Evolutionary conservation across 306 rosid species (phyloP), one percentile per base, ranked within the genome.

Genomic region (Canavalia gladiata): DNA sequence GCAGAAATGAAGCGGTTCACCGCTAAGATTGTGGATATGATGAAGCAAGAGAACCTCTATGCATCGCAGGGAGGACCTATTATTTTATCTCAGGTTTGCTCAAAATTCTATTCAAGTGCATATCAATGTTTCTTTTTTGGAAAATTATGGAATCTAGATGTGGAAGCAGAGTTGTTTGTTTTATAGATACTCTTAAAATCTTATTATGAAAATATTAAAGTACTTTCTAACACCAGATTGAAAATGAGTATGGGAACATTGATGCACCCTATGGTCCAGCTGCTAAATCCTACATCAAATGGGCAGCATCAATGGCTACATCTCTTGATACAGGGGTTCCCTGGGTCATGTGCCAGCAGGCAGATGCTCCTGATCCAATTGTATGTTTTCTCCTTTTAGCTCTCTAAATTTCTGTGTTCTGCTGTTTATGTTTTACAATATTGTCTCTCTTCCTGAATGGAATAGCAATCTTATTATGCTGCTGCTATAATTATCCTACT

Each of bases 301-400:
- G 99, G 99, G 92, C 99, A 33, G 99, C 98, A 84, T 59, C 83
- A 37, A 95, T 95, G 99, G 99, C 98, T 68, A 79, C 84, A 68
- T 87, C 97, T 68, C 86, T 91, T 84, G 87, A 93, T 82, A 95
- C 98, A 4, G 99, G 99, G 49, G 99, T 95, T 67, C 99, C 99
- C 39, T 95, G 99, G 99, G 90, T 93, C 84, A 95, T 95, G 99
- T 93, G 99, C 89, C 94, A 90, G 85, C 99, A 93, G 83, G 80
- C 77, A 2, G 88, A 95, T 83, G 99, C 99, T 76, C 99, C 99
- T 10, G 89, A 91, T 80, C 97, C 98, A 60, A 91, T 95, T 82
- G 98, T 95, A 86, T 86, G 94, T 50, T 86, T 66, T 82, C 52
- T 77, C 65, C 50, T 11, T 71, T 60, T 41, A 41, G 33, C 28